Percentiles rank a stretch among this genome's conserved stretches.
These are phyloP conservation scores for Pelargonium cotyledonis DNA, from an alignment of 441 rosid species.

Conservation along the genomic window DNA sequence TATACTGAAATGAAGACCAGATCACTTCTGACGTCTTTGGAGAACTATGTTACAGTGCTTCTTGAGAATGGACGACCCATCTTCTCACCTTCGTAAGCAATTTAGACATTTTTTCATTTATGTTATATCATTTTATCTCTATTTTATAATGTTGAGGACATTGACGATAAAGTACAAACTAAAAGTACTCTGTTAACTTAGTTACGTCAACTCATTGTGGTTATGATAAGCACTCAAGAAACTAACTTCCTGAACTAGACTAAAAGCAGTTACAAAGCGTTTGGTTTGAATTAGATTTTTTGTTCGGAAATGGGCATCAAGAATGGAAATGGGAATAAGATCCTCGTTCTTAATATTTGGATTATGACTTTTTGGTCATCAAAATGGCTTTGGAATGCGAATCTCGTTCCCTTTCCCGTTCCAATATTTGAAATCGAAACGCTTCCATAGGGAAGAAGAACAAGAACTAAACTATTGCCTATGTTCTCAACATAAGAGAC, in stretches of 20 bases:
- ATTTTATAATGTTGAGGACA: neutral
- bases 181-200: neutral
- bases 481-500: neutral
- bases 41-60: slow-evolving; percentile 66
- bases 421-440: too few species aligned
- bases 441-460: too few species aligned
- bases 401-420: too few species aligned
- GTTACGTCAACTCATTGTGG: too few species aligned
- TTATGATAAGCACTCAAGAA: neutral
- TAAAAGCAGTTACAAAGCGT: neutral
- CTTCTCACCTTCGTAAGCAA: slow-evolving; percentile 62
- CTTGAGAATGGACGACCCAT: slow-evolving; percentile 69
- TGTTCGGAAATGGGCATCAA: too few species aligned
- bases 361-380: too few species aligned
- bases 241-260: neutral
- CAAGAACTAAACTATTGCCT: neutral
- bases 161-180: neutral
- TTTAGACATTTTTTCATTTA: neutral
- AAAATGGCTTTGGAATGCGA: too few species aligned
- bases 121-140: neutral
- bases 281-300: too few species aligned
- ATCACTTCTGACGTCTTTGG: slow-evolving; percentile 79
- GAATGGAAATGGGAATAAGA: too few species aligned
- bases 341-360: too few species aligned
- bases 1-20: slow-evolving; percentile 80